Conservation (phyloP, 2,329 filamentous ascomycete species). For the Talaromyces pinophilus region DNA sequence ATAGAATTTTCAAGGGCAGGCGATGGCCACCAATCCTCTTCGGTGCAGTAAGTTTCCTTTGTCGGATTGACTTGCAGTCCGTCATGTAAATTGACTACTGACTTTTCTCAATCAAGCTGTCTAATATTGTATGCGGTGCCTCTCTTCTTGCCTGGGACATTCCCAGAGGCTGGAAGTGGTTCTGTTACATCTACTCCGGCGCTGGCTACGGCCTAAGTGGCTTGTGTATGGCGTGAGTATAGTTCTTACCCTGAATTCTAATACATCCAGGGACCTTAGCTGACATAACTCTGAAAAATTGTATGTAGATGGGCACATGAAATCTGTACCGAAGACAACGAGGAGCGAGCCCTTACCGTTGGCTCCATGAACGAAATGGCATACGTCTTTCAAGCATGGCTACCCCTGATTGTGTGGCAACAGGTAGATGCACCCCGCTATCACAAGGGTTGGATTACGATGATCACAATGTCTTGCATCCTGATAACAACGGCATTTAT, state of each 20-base stretch:
- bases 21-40: constrained; percentile 68
- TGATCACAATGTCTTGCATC: constrained; percentile 50
- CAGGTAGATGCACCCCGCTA: constrained; percentile 64
- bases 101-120: constrained; percentile 28
- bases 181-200: constrained; percentile 59
- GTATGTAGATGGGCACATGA: constrained; percentile 52
- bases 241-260: no score
- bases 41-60: constrained; percentile 51
- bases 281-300: no score
- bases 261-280: no score
- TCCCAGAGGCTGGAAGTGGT: constrained; percentile 61
- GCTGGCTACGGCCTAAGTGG: constrained; percentile 52
- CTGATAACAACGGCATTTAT: constrained; percentile 55
- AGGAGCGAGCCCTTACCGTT: constrained; percentile 67
- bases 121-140: constrained; percentile 47
- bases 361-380: constrained; percentile 69
- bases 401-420: constrained; percentile 67
- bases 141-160: constrained; percentile 54
- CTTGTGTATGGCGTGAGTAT: constrained; percentile 52
- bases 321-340: constrained; percentile 58
- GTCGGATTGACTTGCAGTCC: constrained; percentile 42
- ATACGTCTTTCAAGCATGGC: constrained; percentile 69
- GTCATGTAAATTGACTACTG: not conserved
- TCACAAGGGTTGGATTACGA: constrained; percentile 61
- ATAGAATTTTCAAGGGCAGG: constrained; percentile 59